Evolutionary conservation across 305 asterid species (phyloP).

Genomic region (Stenogyne calaminthoides): DNA sequence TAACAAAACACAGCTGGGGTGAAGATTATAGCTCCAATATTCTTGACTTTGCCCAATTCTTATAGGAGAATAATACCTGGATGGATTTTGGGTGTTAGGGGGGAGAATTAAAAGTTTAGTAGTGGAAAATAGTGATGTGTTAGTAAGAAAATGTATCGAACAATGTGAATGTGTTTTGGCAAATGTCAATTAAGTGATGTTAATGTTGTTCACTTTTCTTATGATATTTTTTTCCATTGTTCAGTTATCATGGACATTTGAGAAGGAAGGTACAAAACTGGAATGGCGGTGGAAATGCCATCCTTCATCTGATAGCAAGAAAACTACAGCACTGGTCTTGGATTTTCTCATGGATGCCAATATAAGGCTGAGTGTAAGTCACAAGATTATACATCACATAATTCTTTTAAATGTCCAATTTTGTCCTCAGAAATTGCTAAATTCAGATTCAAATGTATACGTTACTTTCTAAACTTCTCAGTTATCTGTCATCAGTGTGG

Average conservation of each 20-base stretch:
- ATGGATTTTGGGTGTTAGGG: background rate
- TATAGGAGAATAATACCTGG: background rate
- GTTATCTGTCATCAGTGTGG: background rate
- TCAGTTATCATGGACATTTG: conserved; percentile 94
- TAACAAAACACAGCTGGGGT: too few species aligned
- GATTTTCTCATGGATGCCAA: conserved; percentile 95
- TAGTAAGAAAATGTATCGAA: background rate
- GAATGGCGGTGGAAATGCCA: conserved; percentile 99
- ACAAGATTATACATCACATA: conserved; percentile 9
- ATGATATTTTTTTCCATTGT: conserved; percentile 10
- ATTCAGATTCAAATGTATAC: too few species aligned
- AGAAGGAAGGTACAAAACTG: conserved; percentile 85
- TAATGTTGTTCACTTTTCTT: background rate
- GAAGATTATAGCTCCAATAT: background rate
- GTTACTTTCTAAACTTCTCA: background rate
- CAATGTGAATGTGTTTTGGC: background rate
- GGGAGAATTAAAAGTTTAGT: background rate
- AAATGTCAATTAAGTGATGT: background rate
- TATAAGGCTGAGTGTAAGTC: conserved; percentile 81
- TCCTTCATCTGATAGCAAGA: conserved; percentile 55
- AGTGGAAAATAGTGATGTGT: background rate
- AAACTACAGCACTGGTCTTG: conserved; percentile 68
- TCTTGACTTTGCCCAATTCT: background rate
- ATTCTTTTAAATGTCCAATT: background rate
- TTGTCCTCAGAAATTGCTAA: background rate